These are phyloP conservation scores for Russula sp. DNA, from an alignment of 768 basidiomycete genomes.

Conservation along the genomic window DNA sequence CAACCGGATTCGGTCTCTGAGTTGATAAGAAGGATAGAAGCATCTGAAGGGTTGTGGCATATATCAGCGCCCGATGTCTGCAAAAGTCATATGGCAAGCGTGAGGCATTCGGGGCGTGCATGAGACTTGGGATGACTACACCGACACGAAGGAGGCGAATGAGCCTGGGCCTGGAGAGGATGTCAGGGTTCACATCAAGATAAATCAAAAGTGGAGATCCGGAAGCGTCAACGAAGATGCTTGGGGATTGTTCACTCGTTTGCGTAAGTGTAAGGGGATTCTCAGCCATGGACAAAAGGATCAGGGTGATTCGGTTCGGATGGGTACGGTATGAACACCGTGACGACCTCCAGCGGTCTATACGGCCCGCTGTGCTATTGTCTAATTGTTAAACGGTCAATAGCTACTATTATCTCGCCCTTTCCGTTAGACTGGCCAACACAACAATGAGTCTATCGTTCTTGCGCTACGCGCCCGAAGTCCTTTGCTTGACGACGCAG, in stretches of 20 bases:
- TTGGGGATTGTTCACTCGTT: slow-evolving; percentile 14
- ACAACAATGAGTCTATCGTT: neutral
- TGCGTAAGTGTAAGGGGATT: slow-evolving; percentile 7
- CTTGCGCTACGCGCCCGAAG: neutral
- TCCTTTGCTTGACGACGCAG: slow-evolving; percentile 5
- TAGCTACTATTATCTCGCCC: no score
- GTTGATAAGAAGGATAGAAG: slow-evolving; percentile 57
- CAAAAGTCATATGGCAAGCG: neutral
- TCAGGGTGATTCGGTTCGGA: no score
- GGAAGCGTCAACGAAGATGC: slow-evolving; percentile 37
- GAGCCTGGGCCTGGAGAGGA: slow-evolving; percentile 45
- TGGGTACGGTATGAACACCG: no score
- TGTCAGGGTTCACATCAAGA: slow-evolving; percentile 47
- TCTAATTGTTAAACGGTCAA: neutral
- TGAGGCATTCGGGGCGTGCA: neutral
- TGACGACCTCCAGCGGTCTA: neutral
- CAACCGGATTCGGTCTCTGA: slow-evolving; percentile 44
- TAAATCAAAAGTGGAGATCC: slow-evolving; percentile 46
- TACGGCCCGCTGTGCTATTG: neutral
- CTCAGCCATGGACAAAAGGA: neutral
- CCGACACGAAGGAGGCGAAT: slow-evolving; percentile 33
- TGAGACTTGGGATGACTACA: neutral
- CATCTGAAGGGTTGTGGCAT: slow-evolving; percentile 44
- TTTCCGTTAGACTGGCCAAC: no score
- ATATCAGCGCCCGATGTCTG: slow-evolving; percentile 54